Conservation (phyloP, 495 filamentous ascomycete species). For the Penicillium ochrochloron region DNA sequence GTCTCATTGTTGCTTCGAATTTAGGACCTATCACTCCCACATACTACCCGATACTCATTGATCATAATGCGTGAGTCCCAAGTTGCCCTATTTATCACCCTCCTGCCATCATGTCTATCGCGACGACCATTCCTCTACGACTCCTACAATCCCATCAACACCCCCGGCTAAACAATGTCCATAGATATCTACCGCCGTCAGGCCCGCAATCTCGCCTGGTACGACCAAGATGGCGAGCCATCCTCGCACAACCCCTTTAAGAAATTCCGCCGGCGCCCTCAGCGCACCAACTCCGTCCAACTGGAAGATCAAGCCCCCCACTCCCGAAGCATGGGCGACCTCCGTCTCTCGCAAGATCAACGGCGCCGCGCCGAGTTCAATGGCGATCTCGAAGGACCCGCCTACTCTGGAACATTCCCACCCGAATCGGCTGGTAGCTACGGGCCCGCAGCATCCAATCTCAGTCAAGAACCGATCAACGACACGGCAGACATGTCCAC, state of each 20-base stretch:
- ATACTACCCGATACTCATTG: neutral
- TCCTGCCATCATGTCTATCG: neutral
- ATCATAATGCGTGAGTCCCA: slow-evolving; percentile 18
- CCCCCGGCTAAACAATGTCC: slow-evolving; percentile 4
- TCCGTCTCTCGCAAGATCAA: slow-evolving; percentile 33
- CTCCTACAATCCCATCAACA: neutral
- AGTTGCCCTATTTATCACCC: neutral
- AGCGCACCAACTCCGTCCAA: slow-evolving; percentile 39
- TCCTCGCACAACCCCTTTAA: slow-evolving; percentile 56
- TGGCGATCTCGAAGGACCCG: slow-evolving; percentile 32
- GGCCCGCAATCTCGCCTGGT: slow-evolving; percentile 53
- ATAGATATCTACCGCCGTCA: slow-evolving; percentile 51
- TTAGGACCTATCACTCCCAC: neutral
- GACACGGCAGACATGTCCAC: slow-evolving; percentile 15
- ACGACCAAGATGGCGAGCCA: slow-evolving; percentile 48
- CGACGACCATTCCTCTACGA: neutral
- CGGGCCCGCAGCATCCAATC: slow-evolving; percentile 35
- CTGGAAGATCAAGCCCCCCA: slow-evolving; percentile 33
- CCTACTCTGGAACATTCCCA: slow-evolving; percentile 37
- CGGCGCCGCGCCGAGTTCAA: slow-evolving; percentile 36
- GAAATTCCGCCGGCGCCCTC: slow-evolving; percentile 41
- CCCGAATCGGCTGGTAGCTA: slow-evolving; percentile 33
- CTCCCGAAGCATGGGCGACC: slow-evolving; percentile 32
- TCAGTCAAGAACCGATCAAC: slow-evolving; percentile 47
- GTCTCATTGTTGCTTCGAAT: neutral